Evolutionary conservation across 495 filamentous ascomycete genomes (phyloP), one percentile per base, ranked within the genome.

Genomic region (Aspergillus homomorphus): DNA sequence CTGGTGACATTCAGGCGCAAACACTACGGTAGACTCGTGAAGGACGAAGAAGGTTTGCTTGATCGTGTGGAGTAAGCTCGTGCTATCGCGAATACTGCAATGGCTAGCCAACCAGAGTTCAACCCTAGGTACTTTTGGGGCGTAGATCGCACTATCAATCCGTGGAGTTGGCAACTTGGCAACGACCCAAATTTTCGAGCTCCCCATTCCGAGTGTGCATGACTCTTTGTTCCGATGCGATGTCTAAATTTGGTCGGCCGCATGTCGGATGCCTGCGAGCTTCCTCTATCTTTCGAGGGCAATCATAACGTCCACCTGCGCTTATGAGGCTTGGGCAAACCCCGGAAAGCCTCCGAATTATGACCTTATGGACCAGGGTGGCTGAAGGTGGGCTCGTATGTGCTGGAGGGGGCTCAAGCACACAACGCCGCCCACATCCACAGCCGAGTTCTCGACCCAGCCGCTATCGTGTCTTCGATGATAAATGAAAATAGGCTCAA

Each of bases 91-190:
- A 51, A 18, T 28, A 23, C 15, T n/a, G 48, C 48, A 9, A 30
- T 5, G 19, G 24, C 42, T 45, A 45, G 22, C 23, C 15, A 55
- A 43, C 28, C 46, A 55, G 41, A 46, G 53, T 55, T 55, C 53
- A 46, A 54, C 42, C 23, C 42, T 23, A 46, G 33, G 23, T 24
- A 55, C 18, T 20, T 30, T 21, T 41, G 53, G 16, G 22, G 23
- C n/a, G 48, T 2, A 38, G 23, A 28, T 51, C 53, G 42, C 53
- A 46, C 53, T 46, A 55, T 55, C 26, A 23, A 16, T 14, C 44
- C 44, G 48, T n/a, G 16, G 48, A n/a, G 24, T 18, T 51, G 48
- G 23, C 23, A 28, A 28, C 48, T 18, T 51, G 48, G 23, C 23
- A 28, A 18, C 48, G 48, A 51, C 48, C 48, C 48, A 30, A 28